Percentiles rank a stretch among this genome's conserved stretches.
Conservation (phyloP, 768 basidiomycete species). For the Crucibulum laeve region DNA sequence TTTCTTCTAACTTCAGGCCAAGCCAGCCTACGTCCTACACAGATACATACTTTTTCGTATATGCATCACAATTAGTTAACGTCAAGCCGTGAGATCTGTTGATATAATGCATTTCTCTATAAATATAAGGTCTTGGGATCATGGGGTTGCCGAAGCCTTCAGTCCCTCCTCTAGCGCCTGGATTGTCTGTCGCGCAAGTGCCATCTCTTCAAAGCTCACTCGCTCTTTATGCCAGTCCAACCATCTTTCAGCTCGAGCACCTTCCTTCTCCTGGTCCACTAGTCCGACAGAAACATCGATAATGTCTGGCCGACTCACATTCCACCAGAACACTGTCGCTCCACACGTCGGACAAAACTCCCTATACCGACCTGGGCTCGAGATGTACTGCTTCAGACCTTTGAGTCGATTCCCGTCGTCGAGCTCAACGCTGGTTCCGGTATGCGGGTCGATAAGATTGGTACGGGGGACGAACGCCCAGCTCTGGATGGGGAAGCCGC, state of each 20-base stretch:
- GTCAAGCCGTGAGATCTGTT: too few species aligned
- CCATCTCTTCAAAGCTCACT: not conserved
- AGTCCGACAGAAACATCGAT: slow-evolving; percentile 22
- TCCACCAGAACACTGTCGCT: slow-evolving; percentile 23
- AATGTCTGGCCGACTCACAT: slow-evolving; percentile 14
- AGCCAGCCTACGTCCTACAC: too few species aligned
- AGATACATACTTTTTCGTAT: too few species aligned
- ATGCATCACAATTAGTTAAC: too few species aligned
- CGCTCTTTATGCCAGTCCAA: slow-evolving; percentile 14
- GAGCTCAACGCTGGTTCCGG: not conserved
- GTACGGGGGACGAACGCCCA: not conserved
- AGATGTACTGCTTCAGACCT: slow-evolving; percentile 23
- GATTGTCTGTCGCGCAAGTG: too few species aligned
- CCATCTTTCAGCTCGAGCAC: slow-evolving; percentile 21
- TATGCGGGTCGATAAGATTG: not conserved
- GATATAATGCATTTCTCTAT: too few species aligned
- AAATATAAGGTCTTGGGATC: too few species aligned
- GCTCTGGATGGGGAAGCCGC: not conserved
- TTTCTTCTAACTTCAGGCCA: too few species aligned
- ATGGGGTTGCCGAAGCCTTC: too few species aligned
- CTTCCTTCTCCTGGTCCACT: slow-evolving; percentile 18
- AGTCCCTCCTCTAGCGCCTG: too few species aligned
- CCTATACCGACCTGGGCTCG: slow-evolving; percentile 18
- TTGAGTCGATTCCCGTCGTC: slow-evolving; percentile 6
- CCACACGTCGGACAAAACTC: slow-evolving; percentile 26